A percentile compares a stretch with the other conserved stretches of the same genome.
These are phyloP conservation scores for Teunomyces pallodes DNA, from an alignment of 805 yeast species.

Conservation along the genomic window DNA sequence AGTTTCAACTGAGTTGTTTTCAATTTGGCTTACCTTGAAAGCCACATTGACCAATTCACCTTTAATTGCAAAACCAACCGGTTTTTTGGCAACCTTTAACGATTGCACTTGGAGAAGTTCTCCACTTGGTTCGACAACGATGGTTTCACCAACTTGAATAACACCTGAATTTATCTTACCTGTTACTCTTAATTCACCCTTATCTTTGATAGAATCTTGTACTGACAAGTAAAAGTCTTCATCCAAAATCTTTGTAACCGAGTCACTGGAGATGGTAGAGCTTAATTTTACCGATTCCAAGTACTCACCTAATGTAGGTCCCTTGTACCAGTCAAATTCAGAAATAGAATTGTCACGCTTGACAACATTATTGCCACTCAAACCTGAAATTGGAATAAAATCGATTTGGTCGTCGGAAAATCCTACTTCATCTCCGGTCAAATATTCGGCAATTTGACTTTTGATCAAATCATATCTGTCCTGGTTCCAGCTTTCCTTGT, in stretches of 20 bases:
- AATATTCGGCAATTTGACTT: conserved; percentile 47
- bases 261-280: conserved; percentile 10
- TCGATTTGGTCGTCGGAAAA: conserved; percentile 40
- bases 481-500: conserved; percentile 56
- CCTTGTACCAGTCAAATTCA: conserved; percentile 47
- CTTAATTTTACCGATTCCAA: conserved; percentile 33
- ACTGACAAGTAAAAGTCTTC: conserved; percentile 57
- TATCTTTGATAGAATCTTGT: conserved; percentile 55
- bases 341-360: conserved; percentile 30
- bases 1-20: conserved; percentile 51
- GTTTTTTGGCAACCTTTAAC: conserved; percentile 28
- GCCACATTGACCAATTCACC: conserved; percentile 58
- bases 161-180: conserved; percentile 72
- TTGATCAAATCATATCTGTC: conserved; percentile 51
- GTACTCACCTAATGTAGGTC: conserved; percentile 41
- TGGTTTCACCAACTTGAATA: conserved; percentile 68
- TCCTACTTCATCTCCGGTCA: conserved; percentile 50
- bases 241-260: conserved; percentile 18
- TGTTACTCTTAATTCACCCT: conserved; percentile 48
- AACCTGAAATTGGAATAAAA: conserved; percentile 70
- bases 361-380: conserved; percentile 64
- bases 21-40: conserved; percentile 45
- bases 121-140: conserved; percentile 54
- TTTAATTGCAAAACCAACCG: conserved; percentile 53
- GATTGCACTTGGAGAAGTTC: conserved; percentile 44